Conservation (phyloP, 2,329 filamentous ascomycete genomes). For the Chrysosporium queenslandicum region DNA sequence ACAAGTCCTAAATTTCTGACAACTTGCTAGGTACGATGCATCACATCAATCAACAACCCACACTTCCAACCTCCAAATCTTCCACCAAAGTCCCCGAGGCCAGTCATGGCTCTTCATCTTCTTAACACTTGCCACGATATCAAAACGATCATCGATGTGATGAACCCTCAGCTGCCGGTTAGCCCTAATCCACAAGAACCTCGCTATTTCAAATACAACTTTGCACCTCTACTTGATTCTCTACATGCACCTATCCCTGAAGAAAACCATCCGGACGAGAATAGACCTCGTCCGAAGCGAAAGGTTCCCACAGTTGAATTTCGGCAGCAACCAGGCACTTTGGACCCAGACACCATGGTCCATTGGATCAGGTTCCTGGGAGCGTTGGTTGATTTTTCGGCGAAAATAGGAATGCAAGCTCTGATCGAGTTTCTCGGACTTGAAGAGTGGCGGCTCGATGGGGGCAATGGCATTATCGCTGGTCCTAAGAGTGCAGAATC, state of each 20-base stretch:
- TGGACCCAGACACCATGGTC: constrained; percentile 16
- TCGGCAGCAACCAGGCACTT: constrained; percentile 13
- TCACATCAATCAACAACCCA: constrained; percentile 13
- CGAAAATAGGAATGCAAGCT: constrained; percentile 7
- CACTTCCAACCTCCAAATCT: constrained; percentile 15
- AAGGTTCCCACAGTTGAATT: constrained; percentile 17
- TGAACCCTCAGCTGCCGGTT: constrained; percentile 12
- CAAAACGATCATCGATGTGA: constrained; percentile 12
- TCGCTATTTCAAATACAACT: constrained; percentile 16
- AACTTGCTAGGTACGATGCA: constrained; percentile 3
- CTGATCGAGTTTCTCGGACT: constrained; percentile 15
- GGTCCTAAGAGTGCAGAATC: background rate
- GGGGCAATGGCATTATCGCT: background rate
- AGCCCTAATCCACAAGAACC: background rate
- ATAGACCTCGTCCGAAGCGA: constrained; percentile 4
- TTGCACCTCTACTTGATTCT: constrained; percentile 16
- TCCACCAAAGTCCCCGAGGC: constrained; percentile 3
- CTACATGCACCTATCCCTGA: background rate
- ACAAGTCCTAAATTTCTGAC: background rate
- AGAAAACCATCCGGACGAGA: background rate
- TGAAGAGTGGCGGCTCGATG: constrained; percentile 4
- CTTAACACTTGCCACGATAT: constrained; percentile 17
- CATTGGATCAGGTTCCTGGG: constrained; percentile 16
- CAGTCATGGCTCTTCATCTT: constrained; percentile 13
- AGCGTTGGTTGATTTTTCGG: constrained; percentile 15